phyloP scores from a whole-genome alignment of 1,139 yeast species.

The Sugiyamaella sp. region DNA sequence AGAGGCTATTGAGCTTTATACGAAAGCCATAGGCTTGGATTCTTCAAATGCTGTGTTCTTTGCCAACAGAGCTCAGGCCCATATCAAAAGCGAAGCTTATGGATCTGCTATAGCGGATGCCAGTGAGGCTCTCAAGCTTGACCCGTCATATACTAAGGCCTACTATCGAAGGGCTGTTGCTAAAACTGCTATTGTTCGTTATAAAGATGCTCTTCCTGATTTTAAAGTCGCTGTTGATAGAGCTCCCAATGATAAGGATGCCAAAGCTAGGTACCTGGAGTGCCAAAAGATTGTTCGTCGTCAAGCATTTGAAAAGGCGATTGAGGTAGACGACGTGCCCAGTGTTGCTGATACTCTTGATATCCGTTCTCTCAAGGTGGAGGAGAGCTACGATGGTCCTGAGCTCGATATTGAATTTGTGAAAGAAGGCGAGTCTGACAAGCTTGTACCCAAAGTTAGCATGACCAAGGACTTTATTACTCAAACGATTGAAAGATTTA shows the following conservation, averaged over 20 bases:
- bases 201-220: conserved; percentile 73
- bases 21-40: conserved; percentile 75
- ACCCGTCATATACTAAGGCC: conserved; percentile 72
- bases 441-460: conserved; percentile 27
- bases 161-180: conserved; percentile 85
- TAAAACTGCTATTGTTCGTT: conserved; percentile 71
- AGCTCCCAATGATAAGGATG: conserved; percentile 72
- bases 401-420: conserved; percentile 50
- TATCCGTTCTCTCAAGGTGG: conserved; percentile 50
- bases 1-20: conserved; percentile 70
- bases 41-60: conserved; percentile 69
- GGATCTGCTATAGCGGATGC: conserved; percentile 85
- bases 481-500: conserved; percentile 68
- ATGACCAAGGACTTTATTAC: conserved; percentile 59
- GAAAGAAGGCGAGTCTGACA: conserved; percentile 31
- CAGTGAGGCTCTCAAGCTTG: conserved; percentile 65
- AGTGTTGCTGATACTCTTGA: conserved; percentile 51
- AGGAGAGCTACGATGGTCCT: conserved; percentile 69
- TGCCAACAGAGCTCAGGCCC: conserved; percentile 90
- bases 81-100: conserved; percentile 81
- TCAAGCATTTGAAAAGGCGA: conserved; percentile 84
- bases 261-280: conserved; percentile 64
- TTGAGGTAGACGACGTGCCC: conserved; percentile 65
- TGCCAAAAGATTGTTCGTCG: conserved; percentile 69
- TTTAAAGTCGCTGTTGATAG: conserved; percentile 63